phyloP scores from a whole-genome alignment of 768 basidiomycete genomes.

The Leccinum fibrillosum region DNA sequence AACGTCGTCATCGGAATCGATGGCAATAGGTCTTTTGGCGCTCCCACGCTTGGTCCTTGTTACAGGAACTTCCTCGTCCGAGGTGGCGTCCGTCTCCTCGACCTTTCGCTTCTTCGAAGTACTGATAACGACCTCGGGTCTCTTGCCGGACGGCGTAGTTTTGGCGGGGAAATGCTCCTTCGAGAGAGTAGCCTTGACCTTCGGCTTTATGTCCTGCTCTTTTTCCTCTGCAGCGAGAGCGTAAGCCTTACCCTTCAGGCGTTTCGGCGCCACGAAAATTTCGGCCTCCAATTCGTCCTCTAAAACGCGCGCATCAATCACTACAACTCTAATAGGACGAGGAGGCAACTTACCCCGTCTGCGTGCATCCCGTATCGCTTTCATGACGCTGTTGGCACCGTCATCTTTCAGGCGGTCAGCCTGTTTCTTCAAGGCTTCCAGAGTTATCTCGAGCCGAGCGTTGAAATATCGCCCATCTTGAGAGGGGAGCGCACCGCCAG shows the following conservation, averaged over 20 bases:
- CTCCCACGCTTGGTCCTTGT: constrained; percentile 37
- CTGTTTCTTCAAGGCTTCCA: constrained; percentile 58
- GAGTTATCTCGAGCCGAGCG: constrained; percentile 65
- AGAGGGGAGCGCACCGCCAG: constrained; percentile 63
- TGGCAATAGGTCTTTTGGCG: constrained; percentile 36
- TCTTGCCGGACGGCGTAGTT: constrained; percentile 37
- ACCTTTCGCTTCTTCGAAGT: constrained; percentile 20
- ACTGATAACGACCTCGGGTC: constrained; percentile 59
- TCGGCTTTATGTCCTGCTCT: constrained; percentile 20
- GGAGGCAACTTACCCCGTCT: constrained; percentile 47
- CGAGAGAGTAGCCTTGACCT: constrained; percentile 11
- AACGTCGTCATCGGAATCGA: constrained; percentile 54
- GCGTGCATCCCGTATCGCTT: constrained; percentile 61
- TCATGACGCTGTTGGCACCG: constrained; percentile 59
- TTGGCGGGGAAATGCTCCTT: constrained; percentile 27
- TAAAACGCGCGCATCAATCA: constrained; percentile 19
- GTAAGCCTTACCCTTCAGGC: constrained; percentile 74
- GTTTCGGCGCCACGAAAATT: constrained; percentile 50
- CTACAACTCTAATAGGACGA: neutral
- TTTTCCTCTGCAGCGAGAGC: constrained; percentile 51
- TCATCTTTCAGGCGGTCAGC: constrained; percentile 64
- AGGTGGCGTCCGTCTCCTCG: constrained; percentile 19
- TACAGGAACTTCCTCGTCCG: constrained; percentile 33
- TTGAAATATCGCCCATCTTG: constrained; percentile 88
- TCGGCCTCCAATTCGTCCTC: constrained; percentile 53